These are phyloP conservation scores for Erysimum pusillum DNA, from an alignment of 441 rosid species.

Conservation along the genomic window DNA sequence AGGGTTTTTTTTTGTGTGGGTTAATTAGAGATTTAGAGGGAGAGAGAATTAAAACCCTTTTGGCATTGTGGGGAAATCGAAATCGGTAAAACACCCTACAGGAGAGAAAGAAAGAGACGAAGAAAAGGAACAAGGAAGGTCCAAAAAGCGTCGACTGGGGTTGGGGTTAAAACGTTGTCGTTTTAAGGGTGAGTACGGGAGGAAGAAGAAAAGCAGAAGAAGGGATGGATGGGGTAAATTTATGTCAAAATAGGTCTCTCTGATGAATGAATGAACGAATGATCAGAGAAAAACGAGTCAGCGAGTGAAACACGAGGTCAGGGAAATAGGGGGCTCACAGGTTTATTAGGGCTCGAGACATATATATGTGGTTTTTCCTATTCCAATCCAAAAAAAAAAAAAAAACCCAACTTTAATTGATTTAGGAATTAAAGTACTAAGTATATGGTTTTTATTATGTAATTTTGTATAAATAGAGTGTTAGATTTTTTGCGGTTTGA, in stretches of 20 bases:
- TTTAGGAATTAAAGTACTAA: no score
- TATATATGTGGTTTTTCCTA: neutral
- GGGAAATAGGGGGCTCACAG: slow-evolving; percentile 16
- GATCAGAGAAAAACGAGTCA: neutral
- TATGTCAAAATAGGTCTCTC: slow-evolving; percentile 29
- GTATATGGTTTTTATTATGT: no score
- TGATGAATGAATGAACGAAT: neutral
- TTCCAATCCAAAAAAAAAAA: no score
- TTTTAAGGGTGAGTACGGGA: slow-evolving; percentile 8
- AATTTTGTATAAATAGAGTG: no score
- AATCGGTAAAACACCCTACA: slow-evolving; percentile 27
- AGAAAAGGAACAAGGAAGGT: slow-evolving; percentile 39
- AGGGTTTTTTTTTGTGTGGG: slow-evolving; percentile 43
- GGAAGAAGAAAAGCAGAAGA: slow-evolving; percentile 26
- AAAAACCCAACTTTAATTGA: no score
- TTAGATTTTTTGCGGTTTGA: no score
- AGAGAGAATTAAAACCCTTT: slow-evolving; percentile 32
- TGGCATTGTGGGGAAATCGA: slow-evolving; percentile 39
- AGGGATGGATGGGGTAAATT: slow-evolving; percentile 8
- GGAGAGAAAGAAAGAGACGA: slow-evolving; percentile 22
- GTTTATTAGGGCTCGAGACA: neutral
- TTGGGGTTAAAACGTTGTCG: slow-evolving; percentile 42
- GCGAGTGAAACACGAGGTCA: neutral
- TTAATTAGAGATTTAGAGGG: slow-evolving; percentile 19
- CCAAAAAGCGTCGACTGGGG: slow-evolving; percentile 47